Evolutionary conservation across 805 yeast genomes (phyloP), one percentile per base, ranked within the genome.

Genomic region (Jamesozyma lodderae): DNA sequence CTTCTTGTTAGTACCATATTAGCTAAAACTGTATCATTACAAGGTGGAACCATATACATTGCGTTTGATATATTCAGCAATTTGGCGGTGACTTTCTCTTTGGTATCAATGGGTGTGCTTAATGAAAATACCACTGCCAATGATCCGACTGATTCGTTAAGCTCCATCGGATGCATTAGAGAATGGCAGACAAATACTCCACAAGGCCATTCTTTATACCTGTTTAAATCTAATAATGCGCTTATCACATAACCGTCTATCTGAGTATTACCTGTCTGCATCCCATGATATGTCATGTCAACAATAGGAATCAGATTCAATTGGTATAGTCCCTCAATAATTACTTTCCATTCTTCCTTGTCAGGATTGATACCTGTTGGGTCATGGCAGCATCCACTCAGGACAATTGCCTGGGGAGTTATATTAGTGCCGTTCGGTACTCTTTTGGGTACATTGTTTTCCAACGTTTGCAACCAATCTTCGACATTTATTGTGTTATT

Each of bases 291-390:
- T 2, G 96, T 96, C 77, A 81, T 77, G 66, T 88, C 97, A 44
- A 88, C 76, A 57, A 88, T 69, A 28, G 95, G 94, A 60, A 82
- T 72, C 52, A 84, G 72, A 31, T 70, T 65, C 57, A 75, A 73
- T 35, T 67, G 59, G 49, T 72, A 63, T 29, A 83, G 57, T 25
- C 79, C 74, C 34, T 79, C 75, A 51, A 83, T 68, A 30, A 88
- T 82, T 59, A 72, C 63, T 43, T 72, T 69, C 96, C 95, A 87
- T 58, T 88, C 86, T 46, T 76, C 83, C 19, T 64, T 62, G 14
- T 84, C 76, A 44, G 94, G 92, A 59, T 88, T 96, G 60, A 88
- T 77, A 47, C 96, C 97, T 14, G 96, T 88, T 39, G 97, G 97
- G 68, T 88, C 88, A 68, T 88, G 96, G 53, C 96, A 92, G 59